Percentiles rank a stretch among this genome's conserved stretches.
Evolutionary conservation across 306 rosid genomes (phyloP).

Genomic region (Malus domestica): ASM211411v1 NC_041791.1:36247001-36247500

Average conservation of each 20-base stretch:
- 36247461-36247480: neutral
- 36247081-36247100: too few species aligned
- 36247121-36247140: too few species aligned
- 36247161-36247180: neutral
- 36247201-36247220: neutral
- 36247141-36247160: too few species aligned
- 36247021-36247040: neutral
- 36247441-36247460: neutral
- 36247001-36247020: neutral
- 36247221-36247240: neutral
- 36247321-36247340: neutral
- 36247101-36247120: too few species aligned
- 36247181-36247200: neutral
- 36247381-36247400: neutral
- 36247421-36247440: too few species aligned
- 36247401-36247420: neutral
- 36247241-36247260: neutral
- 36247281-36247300: neutral
- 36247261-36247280: neutral
- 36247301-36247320: neutral
- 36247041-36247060: neutral
- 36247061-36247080: too few species aligned
- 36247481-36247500: neutral
- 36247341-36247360: neutral
- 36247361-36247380: neutral